A percentile compares a stretch with the other conserved stretches of the same genome.
Evolutionary conservation across 805 yeast species (phyloP).

Genomic region (Candida maris): DNA sequence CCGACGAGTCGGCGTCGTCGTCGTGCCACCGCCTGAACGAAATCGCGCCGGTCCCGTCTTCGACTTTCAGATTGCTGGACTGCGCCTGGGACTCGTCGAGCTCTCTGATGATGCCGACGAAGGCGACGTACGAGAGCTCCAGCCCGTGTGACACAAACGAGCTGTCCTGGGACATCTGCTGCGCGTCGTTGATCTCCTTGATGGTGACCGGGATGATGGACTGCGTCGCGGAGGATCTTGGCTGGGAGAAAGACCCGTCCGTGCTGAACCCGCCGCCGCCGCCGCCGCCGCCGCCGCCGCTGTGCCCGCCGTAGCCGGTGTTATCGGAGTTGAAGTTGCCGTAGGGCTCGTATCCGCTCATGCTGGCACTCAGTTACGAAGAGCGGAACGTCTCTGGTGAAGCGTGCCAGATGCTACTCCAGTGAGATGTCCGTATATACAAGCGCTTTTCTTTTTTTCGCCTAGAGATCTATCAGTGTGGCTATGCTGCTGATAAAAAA

Average conservation of each 20-base stretch:
- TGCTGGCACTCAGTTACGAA: no score
- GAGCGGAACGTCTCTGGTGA: no score
- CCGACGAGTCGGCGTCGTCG: conserved; percentile 27
- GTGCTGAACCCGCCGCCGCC: conserved; percentile 35
- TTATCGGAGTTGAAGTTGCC: conserved; percentile 33
- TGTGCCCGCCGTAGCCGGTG: conserved; percentile 35
- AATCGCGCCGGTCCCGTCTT: conserved; percentile 72
- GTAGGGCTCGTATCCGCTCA: conserved; percentile 37
- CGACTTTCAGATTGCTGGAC: conserved; percentile 55
- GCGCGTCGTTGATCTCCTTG: conserved; percentile 63
- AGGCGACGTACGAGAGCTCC: conserved; percentile 58
- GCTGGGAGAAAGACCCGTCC: conserved; percentile 19
- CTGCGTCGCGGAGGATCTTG: conserved; percentile 29
- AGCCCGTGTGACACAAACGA: conserved; percentile 58
- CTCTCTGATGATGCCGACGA: conserved; percentile 69
- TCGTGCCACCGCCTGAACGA: conserved; percentile 65
- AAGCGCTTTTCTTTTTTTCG: no score
- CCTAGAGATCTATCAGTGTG: no score
- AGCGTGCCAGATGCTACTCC: no score
- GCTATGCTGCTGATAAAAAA: no score
- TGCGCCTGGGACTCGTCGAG: conserved; percentile 53
- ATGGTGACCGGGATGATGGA: conserved; percentile 65
- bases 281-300: conserved; percentile 19
- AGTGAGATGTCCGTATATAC: no score
- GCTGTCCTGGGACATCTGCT: conserved; percentile 63